phyloP scores from a whole-genome alignment of 371 early-diverging fungal genomes.

The Conidiobolus coronatus region DNA sequence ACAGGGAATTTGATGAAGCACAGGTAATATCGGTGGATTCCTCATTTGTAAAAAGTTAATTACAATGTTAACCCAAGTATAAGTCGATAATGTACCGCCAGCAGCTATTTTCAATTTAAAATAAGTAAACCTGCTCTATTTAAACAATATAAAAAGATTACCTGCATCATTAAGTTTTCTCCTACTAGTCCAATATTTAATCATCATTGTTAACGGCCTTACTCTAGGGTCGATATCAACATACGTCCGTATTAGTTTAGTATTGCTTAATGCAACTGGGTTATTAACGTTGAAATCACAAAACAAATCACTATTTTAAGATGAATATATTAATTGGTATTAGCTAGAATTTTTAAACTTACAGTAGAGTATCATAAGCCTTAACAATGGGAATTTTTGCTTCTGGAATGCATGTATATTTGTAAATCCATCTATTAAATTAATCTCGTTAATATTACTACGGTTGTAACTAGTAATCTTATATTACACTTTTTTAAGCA shows the following conservation, averaged over 20 bases:
- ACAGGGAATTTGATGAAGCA: conserved; percentile 34
- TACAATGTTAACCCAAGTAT: conserved; percentile 80
- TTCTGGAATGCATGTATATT: conserved; percentile 22
- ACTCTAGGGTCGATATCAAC: conserved; percentile 58
- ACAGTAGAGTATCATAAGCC: conserved; percentile 31
- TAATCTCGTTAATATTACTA: conserved; percentile 14
- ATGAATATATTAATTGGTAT: background rate
- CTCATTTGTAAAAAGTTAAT: conserved; percentile 75
- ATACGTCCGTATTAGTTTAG: conserved; percentile 48
- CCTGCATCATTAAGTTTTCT: conserved; percentile 46
- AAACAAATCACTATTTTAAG: conserved; percentile 16
- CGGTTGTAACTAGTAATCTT: too few relatives aligned
- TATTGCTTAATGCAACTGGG: conserved; percentile 52
- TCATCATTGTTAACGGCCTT: conserved; percentile 36
- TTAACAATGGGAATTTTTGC: conserved; percentile 42
- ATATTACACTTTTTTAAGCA: conserved; percentile 3
- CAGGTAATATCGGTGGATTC: conserved; percentile 69
- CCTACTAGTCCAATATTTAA: conserved; percentile 64
- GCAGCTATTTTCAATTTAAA: conserved; percentile 2
- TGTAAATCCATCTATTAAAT: conserved; percentile 25
- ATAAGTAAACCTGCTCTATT: background rate
- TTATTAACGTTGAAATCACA: conserved; percentile 76
- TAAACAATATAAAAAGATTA: background rate
- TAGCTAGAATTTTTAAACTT: conserved; percentile 9
- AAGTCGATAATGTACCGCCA: conserved; percentile 80